Evolutionary conservation across 208 protist genomes (phyloP).

Genomic region (Leishmania tropica): DNA sequence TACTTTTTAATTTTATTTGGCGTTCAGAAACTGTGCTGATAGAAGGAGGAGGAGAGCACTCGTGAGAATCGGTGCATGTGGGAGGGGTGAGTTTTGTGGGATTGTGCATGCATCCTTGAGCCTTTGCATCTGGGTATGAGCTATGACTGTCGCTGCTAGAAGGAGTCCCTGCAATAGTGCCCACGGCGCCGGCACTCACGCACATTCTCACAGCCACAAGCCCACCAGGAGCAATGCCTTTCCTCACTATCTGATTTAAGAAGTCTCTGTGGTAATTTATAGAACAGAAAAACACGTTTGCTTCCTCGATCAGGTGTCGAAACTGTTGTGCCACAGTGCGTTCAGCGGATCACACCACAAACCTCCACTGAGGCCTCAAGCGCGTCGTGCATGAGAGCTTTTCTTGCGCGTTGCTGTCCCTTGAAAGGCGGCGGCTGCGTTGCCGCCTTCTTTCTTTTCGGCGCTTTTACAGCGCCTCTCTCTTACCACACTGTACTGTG

Average conservation of each 20-base stretch:
- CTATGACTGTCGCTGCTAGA: not conserved
- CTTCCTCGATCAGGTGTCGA: not conserved
- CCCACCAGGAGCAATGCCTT: not conserved
- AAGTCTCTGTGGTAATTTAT: not conserved
- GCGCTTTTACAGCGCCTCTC: not conserved
- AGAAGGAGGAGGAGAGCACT: not conserved
- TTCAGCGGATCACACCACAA: not conserved
- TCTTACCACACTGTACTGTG: not conserved
- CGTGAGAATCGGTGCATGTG: not conserved
- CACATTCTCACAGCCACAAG: not conserved
- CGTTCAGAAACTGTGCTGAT: conserved; percentile 2
- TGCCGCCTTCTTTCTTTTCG: not conserved
- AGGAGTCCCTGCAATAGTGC: not conserved
- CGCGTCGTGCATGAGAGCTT: not conserved
- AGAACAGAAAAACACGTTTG: conserved; percentile 12
- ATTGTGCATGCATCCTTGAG: not conserved
- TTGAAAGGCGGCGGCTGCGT: not conserved
- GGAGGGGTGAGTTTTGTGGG: not conserved
- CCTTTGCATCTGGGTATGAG: no score
- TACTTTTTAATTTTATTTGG: not conserved
- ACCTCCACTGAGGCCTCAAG: not conserved
- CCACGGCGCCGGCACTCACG: not conserved
- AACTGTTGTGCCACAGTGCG: not conserved
- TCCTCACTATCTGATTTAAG: conserved; percentile 6
- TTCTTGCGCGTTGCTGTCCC: not conserved